These are phyloP conservation scores for Suillus variegatus DNA, from an alignment of 768 basidiomycete species.

Conservation along the genomic window DNA sequence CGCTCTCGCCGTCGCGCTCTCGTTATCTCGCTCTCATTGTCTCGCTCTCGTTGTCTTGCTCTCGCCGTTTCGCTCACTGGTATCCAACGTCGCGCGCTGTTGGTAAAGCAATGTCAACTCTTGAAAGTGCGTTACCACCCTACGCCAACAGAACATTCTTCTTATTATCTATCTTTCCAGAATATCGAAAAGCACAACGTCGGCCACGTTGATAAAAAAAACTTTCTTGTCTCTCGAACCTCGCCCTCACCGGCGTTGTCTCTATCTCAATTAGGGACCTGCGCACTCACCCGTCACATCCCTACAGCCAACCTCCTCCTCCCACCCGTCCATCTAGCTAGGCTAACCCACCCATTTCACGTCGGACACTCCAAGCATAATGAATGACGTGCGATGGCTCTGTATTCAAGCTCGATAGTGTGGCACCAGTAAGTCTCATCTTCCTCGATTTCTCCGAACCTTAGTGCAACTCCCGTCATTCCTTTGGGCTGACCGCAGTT, in stretches of 20 bases:
- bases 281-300: neutral
- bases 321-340: neutral
- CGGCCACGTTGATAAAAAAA: slow-evolving; percentile 2
- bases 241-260: neutral
- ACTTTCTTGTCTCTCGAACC: neutral
- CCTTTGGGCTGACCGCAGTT: neutral
- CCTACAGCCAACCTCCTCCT: neutral
- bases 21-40: no score
- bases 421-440: neutral
- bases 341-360: neutral
- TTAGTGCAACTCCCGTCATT: neutral
- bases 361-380: neutral
- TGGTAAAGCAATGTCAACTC: neutral
- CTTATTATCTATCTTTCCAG: neutral
- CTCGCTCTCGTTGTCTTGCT: no score
- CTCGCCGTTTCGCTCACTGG: neutral
- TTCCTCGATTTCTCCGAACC: neutral
- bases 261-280: neutral
- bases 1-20: neutral
- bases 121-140: neutral
- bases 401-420: neutral
- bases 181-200: slow-evolving; percentile 1
- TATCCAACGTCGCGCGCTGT: neutral
- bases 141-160: neutral
- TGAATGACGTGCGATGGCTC: neutral